Evolutionary conservation across 257 asterid species (phyloP), one percentile per base, ranked within the genome.

Genomic region (Plantago ovata): DNA sequence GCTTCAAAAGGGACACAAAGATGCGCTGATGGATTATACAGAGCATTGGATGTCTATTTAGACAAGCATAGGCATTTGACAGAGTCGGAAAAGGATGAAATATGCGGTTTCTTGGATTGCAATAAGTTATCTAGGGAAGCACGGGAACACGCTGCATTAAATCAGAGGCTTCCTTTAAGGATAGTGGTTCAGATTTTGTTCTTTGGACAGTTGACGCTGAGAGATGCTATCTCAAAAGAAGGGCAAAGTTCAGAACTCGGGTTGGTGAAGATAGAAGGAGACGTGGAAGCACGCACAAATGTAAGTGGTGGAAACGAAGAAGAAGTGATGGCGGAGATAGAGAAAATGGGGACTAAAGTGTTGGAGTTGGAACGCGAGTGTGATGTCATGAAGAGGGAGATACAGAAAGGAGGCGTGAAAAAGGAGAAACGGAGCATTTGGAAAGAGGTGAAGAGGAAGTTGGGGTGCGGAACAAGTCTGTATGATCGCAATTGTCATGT

Each of bases 381-480:
- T 33, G 0, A 20, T 32, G 60, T 41, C 53, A 81, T 91, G 86
- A 85, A 65, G 74, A 83, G 76, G 68, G 86, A 80, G 75, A 80
- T 91, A 13, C 66, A 59, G 63, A 62, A 63, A 15, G 74, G 79
- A 0, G 45, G 43, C 2, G 36, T 9, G 53, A 63, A 52, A 28
- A 68, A 20, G 53, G 60, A 59, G 73, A 83, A 81, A 57, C 6
- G 15, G 28, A 81, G 84, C 22, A 24, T 85, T 72, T 92, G 98
- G 98, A 82, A 73, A 38, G 84, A 85, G 66, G 70, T 88, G 96
- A 88, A 85, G 87, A 85, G 98, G 80, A 92, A 84, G 54, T 68
- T 92, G 7, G 94, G 95, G 42, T 92, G 98, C 48, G 66, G 60
- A 16, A 71, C 84, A 6, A 75, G 58, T 52, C 55, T 48, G 43